Evolutionary conservation across 129 eudicot species (phyloP).

Genomic region (Solidago caesia): DNA sequence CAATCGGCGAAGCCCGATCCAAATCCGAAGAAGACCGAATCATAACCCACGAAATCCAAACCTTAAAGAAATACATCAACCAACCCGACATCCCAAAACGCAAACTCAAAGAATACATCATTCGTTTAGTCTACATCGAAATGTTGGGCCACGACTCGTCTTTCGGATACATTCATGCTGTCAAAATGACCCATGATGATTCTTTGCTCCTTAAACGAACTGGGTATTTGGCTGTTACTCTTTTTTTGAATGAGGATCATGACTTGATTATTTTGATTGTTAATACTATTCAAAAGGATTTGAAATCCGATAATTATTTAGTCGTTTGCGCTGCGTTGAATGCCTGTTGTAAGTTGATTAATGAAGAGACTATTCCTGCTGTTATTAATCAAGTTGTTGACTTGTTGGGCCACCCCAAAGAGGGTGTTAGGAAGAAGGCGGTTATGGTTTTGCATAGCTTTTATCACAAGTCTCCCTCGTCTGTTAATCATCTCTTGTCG

Average conservation of each 20-base stretch:
- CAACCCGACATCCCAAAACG: constrained; percentile 83
- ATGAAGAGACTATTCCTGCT: constrained; percentile 99
- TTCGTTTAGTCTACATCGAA: constrained; percentile 82
- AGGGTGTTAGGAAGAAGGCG: constrained; percentile 96
- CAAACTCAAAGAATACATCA: constrained; percentile 86
- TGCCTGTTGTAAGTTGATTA: constrained; percentile 93
- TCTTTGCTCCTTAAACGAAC: constrained; percentile 65
- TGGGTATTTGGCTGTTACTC: constrained; percentile 88
- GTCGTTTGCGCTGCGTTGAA: constrained; percentile 94
- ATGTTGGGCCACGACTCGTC: constrained; percentile 98
- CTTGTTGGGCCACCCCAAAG: constrained; percentile 70
- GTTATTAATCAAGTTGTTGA: constrained; percentile 92
- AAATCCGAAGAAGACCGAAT: constrained; percentile 97
- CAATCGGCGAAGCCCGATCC: constrained; percentile 97
- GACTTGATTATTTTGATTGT: constrained; percentile 94
- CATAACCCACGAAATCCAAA: constrained; percentile 77
- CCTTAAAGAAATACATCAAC: constrained; percentile 59
- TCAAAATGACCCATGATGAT: constrained; percentile 94
- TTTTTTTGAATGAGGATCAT: constrained; percentile 93
- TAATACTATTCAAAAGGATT: constrained; percentile 95
- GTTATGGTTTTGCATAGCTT: constrained; percentile 98
- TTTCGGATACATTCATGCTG: constrained; percentile 92
- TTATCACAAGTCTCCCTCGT: constrained; percentile 67
- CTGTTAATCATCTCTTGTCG: constrained; percentile 70
- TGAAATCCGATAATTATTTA: constrained; percentile 88